These are phyloP conservation scores for Pichia membranifaciens DNA, from an alignment of 805 yeast genomes.

Conservation along the genomic window DNA sequence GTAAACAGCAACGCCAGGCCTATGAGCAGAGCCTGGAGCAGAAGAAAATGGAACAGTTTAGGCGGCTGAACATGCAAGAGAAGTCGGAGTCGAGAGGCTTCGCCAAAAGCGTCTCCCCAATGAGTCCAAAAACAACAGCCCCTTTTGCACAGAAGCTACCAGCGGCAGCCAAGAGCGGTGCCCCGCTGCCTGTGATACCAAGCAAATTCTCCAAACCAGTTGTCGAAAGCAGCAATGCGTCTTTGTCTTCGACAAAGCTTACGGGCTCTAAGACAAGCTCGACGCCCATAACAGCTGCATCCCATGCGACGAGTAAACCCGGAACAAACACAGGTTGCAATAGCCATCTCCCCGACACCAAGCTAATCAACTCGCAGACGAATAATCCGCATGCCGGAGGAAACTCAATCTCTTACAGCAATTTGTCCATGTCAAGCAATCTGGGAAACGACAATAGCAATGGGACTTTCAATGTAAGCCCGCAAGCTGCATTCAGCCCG, in stretches of 20 bases:
- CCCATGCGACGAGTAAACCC: not conserved
- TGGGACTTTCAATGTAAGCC: not conserved
- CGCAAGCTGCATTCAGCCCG: constrained; percentile 1
- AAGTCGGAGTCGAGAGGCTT: not conserved
- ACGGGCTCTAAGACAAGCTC: not conserved
- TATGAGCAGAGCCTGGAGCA: constrained; percentile 8
- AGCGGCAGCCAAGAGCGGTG: too few relatives aligned
- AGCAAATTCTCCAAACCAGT: not conserved
- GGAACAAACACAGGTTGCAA: not conserved
- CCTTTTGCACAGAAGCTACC: constrained; percentile 4
- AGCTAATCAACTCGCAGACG: not conserved
- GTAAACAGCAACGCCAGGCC: not conserved
- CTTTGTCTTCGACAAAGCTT: not conserved
- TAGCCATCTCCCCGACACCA: not conserved
- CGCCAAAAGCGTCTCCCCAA: constrained; percentile 12
- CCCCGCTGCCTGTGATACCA: too few relatives aligned
- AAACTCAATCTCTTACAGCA: not conserved
- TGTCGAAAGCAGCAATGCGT: not conserved
- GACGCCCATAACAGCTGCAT: not conserved
- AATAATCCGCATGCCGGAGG: not conserved
- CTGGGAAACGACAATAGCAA: not conserved
- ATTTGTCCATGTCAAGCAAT: not conserved
- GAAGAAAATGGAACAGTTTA: constrained; percentile 10
- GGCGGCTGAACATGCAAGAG: not conserved
- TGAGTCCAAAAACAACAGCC: constrained; percentile 10